Percentiles rank a stretch among this genome's conserved stretches.
These are phyloP conservation scores for Synchytrium microbalum DNA, from an alignment of 371 early-diverging fungal genomes.

Conservation along the genomic window DNA sequence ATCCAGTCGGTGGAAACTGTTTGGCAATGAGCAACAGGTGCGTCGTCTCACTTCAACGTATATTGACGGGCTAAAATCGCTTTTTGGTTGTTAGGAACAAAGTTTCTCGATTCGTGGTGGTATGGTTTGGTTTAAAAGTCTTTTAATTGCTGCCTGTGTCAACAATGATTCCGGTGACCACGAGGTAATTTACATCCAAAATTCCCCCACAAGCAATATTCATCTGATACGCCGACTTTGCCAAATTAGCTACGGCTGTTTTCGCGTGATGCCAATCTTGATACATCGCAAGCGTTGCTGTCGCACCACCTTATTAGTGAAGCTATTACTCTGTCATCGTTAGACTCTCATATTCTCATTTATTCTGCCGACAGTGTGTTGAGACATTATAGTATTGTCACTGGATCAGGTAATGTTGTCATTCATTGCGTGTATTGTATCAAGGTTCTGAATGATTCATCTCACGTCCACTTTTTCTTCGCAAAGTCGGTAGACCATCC, in stretches of 20 bases:
- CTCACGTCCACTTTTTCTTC: no score
- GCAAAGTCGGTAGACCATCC: neutral
- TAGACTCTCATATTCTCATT: constrained; percentile 52
- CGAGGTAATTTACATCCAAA: constrained; percentile 46
- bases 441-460: no score
- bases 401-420: constrained; percentile 19
- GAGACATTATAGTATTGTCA: constrained; percentile 28
- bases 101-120: constrained; percentile 64
- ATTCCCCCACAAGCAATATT: neutral
- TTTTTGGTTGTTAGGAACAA: constrained; percentile 46
- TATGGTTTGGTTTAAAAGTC: constrained; percentile 66
- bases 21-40: constrained; percentile 73
- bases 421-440: no score
- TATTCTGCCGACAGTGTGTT: constrained; percentile 66
- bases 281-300: constrained; percentile 50
- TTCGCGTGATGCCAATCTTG: constrained; percentile 69
- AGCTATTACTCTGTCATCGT: constrained; percentile 49
- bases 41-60: neutral
- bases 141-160: constrained; percentile 48
- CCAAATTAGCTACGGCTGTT: constrained; percentile 56
- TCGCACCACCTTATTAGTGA: constrained; percentile 34
- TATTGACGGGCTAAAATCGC: neutral
- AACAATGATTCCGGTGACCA: constrained; percentile 23
- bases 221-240: neutral
- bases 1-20: constrained; percentile 74